Base-by-base conservation (phyloP, 805 yeast genomes). In the Candida anglica region DNA sequence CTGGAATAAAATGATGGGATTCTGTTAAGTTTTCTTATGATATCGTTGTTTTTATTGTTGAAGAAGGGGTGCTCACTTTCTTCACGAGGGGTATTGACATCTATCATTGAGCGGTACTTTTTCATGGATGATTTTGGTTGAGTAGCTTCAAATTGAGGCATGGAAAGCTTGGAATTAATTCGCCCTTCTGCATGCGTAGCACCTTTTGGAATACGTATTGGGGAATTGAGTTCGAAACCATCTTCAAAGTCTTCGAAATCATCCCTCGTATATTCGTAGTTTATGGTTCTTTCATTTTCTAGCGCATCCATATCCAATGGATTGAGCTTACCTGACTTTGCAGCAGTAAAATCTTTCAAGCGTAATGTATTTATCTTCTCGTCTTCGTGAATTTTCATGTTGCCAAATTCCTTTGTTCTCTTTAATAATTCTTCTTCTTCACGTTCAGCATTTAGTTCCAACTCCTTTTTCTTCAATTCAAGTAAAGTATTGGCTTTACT, bases 1-100 rank as follows among this genome's bases (percentile, higher is more conserved):
- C 44, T 45, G 30, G 48, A 42, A 39, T 63, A 62, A 39, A 66
- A 66, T 0, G 70, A 63, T 0, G 72, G 71, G 32, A 66, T 66
- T 21, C 72, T 41, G 36, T 63, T 67, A 27, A 66, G 44, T 39
- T 60, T 64, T 22, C 54, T 40, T 19, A 63, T 61, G 22, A 66
- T 52, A 33, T 53, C 52, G 37, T 61, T 57, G 33, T 55, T 58
- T 16, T 18, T 24, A 35, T 52, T 49, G 32, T 63, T 63, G 40
- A 60, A 60, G 2, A 46, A 41, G 1, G 60, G 63, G 20, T 50
- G 53, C 30, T 44, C 53, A 3, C 31, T 32, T 4, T 32, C 34
- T 2, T 40, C 35, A 15, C 39, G 36, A 15, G 38, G 33, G 6
- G 30, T 44, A 13, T 40, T 45, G 21, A 64, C 45, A 32, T 62